These are phyloP conservation scores for Pyrenochaeta sp. DNA, from an alignment of 2,329 filamentous ascomycete genomes.

Conservation along the genomic window DNA sequence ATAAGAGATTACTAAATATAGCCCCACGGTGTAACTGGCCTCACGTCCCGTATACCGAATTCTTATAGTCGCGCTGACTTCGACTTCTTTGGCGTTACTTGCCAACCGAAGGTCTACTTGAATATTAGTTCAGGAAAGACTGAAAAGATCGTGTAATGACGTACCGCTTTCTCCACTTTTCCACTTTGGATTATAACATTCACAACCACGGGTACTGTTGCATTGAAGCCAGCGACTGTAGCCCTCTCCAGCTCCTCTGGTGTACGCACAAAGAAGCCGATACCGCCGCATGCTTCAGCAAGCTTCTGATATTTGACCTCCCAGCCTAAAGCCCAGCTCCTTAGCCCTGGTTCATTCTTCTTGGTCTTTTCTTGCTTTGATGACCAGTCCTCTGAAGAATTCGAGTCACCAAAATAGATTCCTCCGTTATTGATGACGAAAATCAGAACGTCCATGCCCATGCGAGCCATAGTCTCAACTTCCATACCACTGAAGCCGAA, in stretches of 20 bases:
- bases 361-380: conserved; percentile 45
- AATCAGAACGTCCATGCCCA: conserved; percentile 62
- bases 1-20: no score
- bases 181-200: conserved; percentile 63
- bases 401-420: conserved; percentile 48
- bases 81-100: no score
- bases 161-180: conserved; percentile 35
- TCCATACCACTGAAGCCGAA: conserved; percentile 65
- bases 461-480: conserved; percentile 64
- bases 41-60: no score
- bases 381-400: conserved; percentile 53
- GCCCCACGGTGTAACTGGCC: no score
- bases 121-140: no score
- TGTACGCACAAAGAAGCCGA: conserved; percentile 60
- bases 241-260: conserved; percentile 60
- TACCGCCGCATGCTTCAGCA: conserved; percentile 62
- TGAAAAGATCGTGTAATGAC: no score
- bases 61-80: no score
- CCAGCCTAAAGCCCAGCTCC: conserved; percentile 61
- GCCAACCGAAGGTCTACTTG: no score
- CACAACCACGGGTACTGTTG: conserved; percentile 58
- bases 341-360: conserved; percentile 49
- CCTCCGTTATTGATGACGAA: conserved; percentile 65
- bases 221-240: conserved; percentile 59
- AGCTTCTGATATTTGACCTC: conserved; percentile 64